Percentiles rank a stretch among this genome's conserved stretches.
Conservation (phyloP, 495 filamentous ascomycete genomes). For the Xylaria grammica region DNA sequence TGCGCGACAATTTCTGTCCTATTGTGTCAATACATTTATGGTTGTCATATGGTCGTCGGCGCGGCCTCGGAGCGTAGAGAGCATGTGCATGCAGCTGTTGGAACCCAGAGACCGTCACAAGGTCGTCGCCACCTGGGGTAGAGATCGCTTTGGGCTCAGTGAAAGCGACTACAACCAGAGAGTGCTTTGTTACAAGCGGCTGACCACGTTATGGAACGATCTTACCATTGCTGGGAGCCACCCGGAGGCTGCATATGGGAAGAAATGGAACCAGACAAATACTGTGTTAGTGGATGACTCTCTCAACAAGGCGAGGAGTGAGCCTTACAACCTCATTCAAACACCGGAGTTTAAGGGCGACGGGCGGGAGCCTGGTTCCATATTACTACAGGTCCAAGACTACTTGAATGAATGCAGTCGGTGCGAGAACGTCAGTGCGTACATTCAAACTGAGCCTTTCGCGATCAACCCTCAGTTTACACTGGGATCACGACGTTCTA, state of each 20-base stretch:
- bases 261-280: conserved; percentile 77
- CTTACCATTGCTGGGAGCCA: conserved; percentile 56
- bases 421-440: conserved; percentile 54
- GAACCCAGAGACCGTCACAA: conserved; percentile 40
- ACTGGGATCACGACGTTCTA: background rate
- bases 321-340: conserved; percentile 83
- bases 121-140: conserved; percentile 77
- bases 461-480: conserved; percentile 8
- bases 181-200: conserved; percentile 85
- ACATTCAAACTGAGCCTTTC: conserved; percentile 46
- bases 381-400: conserved; percentile 55
- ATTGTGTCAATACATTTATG: conserved; percentile 67
- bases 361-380: conserved; percentile 35
- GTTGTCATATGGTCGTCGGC: conserved; percentile 95
- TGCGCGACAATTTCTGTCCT: conserved; percentile 67
- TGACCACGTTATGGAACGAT: conserved; percentile 72
- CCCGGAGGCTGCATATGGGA: conserved; percentile 42
- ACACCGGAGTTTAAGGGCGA: conserved; percentile 74
- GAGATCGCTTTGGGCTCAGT: conserved; percentile 75
- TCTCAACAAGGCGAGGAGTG: conserved; percentile 72
- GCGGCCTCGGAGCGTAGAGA: conserved; percentile 66
- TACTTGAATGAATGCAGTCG: conserved; percentile 51
- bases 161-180: conserved; percentile 66
- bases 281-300: conserved; percentile 91
- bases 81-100: conserved; percentile 64